Conservation (phyloP, 2,329 filamentous ascomycete species). For the Pseudohalonectria lignicola region DNA sequence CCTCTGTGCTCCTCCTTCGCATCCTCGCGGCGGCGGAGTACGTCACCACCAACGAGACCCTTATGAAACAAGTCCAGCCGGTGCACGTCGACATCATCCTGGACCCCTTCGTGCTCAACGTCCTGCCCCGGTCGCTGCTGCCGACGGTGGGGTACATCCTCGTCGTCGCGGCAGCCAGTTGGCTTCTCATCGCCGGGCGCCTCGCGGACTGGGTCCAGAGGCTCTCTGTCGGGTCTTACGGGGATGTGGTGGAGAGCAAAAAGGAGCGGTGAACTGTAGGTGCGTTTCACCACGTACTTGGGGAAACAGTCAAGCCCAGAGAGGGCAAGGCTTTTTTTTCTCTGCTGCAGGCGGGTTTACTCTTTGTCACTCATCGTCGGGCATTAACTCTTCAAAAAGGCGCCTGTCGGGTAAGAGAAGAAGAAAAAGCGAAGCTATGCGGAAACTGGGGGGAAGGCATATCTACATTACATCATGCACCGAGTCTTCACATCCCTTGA, state of each 20-base stretch:
- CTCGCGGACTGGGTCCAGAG: slow-evolving; percentile 19
- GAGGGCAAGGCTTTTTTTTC: too few species aligned
- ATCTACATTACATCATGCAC: too few species aligned
- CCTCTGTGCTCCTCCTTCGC: slow-evolving; percentile 59
- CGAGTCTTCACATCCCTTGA: too few species aligned
- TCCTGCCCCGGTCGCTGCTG: slow-evolving; percentile 67
- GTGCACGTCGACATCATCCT: slow-evolving; percentile 76
- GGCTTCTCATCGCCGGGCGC: slow-evolving; percentile 26
- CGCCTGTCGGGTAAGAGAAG: too few species aligned
- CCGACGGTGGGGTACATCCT: slow-evolving; percentile 61
- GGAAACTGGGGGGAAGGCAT: too few species aligned
- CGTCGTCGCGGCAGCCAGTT: slow-evolving; percentile 41
- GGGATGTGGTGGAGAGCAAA: too few species aligned
- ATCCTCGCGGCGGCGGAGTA: slow-evolving; percentile 74
- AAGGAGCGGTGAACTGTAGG: too few species aligned
- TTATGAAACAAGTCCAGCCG: slow-evolving; percentile 66
- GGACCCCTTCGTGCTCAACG: slow-evolving; percentile 72
- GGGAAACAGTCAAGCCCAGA: too few species aligned
- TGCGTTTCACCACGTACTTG: slow-evolving; percentile 12
- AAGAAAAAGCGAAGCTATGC: too few species aligned
- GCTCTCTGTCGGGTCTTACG: neutral
- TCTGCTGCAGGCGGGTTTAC: too few species aligned
- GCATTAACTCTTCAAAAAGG: too few species aligned
- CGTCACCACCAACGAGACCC: slow-evolving; percentile 58
- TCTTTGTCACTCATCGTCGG: too few species aligned